Conservation (phyloP, 225 moss, liverwort and hornwort species). For the Rhytidiadelphus loreus region DNA sequence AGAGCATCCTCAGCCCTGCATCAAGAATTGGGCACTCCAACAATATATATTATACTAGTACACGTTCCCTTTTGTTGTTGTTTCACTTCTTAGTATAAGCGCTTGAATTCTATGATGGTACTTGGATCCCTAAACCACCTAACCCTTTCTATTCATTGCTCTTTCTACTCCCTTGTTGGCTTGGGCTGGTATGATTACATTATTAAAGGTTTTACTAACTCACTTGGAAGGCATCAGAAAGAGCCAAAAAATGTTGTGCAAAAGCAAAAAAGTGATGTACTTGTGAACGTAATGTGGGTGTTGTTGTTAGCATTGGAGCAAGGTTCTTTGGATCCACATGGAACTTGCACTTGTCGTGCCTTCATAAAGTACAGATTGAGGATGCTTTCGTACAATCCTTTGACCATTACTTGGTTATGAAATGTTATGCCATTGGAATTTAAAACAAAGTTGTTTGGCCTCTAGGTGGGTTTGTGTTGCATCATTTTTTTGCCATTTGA, state of each 20-base stretch:
- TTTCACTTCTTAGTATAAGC: rapidly evolving
- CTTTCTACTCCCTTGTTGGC: neutral
- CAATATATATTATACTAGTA: rapidly evolving
- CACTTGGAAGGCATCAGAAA: rapidly evolving
- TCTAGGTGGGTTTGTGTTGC: rapidly evolving
- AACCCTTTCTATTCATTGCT: rapidly evolving
- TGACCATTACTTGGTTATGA: neutral
- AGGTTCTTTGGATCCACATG: rapidly evolving
- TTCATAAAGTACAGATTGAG: neutral
- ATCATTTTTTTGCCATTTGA: neutral
- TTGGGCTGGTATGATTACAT: neutral
- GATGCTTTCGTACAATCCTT: neutral
- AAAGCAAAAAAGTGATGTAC: rapidly evolving
- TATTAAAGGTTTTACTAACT: neutral
- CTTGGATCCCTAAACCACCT: neutral
- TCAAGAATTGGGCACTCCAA: rapidly evolving
- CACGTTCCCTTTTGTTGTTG: neutral
- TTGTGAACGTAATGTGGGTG: rapidly evolving
- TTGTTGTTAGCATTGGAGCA: neutral
- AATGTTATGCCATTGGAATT: neutral
- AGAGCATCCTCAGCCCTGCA: rapidly evolving
- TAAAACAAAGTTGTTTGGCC: neutral
- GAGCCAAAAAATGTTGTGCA: neutral
- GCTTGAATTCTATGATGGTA: rapidly evolving
- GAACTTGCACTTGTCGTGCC: rapidly evolving